Evolutionary conservation across 306 rosid species (phyloP), one percentile per base, ranked within the genome.

Genomic region (Trichosanthes truncata): DNA sequence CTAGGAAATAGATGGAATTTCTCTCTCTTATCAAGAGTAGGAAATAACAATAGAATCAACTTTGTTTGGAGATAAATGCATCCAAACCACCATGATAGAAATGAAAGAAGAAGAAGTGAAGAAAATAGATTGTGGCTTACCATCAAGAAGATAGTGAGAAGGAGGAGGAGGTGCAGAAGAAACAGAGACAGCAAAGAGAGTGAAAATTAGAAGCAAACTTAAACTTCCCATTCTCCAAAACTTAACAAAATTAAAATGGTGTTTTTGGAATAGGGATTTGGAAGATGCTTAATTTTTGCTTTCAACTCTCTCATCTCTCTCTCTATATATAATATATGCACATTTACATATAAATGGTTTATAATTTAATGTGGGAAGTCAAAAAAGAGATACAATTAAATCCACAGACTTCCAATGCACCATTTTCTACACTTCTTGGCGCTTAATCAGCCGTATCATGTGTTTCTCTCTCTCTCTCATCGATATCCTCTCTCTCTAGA

Each of bases 121-220:
- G 62, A 61, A 25, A 21, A 33, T 7, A 56, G 33, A 45, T 31
- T 21, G 11, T 3, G 3, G 29, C 9, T 63, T 76, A 88, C 89
- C 89, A 55, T 85, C 86, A 43, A 84, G 86, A 43, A 84, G 86
- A 81, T 73, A 48, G 23, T 1, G 77, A 45, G 53, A 41, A n/a
- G 2, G 17, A 31, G 26, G 81, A 33, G n/a, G 77, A 45, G 80
- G 55, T 13, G 83, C 25, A 57, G 76, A 55, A 75, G 83, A 66
- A 78, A 79, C 68, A 69, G 79, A 80, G 6, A 43, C 61, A 38
- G 1, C 38, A 85, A 20, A 78, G 8, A 82, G 75, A 41, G 72
- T 61, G 76, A 79, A 48, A 67, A 78, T 25, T 3, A 72, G 21
- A 72, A 45, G 4, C 5, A 72, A 72, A 45, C 38, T n/a, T 57